Percentiles rank a stretch among this genome's conserved stretches.
Conservation (phyloP, 2,329 filamentous ascomycete genomes). For the Fusarium fujikuroi region DNA sequence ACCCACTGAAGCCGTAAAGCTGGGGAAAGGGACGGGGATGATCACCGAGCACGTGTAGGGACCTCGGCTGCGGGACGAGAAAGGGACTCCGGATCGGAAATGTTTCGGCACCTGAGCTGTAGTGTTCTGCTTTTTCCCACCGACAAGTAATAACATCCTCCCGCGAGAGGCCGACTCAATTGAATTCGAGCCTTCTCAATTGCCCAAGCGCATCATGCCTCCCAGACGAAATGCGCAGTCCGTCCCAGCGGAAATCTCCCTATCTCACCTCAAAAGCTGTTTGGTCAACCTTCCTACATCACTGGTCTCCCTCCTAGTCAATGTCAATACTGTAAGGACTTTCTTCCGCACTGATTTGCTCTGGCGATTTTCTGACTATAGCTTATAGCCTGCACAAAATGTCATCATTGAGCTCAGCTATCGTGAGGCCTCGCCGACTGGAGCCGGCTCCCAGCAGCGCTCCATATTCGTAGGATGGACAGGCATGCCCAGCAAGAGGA, state of each 20-base stretch:
- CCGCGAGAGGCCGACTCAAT: neutral
- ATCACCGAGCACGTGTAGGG: constrained; percentile 50
- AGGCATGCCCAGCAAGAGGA: constrained; percentile 94
- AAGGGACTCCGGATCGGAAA: constrained; percentile 34
- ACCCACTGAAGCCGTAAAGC: constrained; percentile 1
- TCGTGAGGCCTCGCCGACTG: constrained; percentile 61
- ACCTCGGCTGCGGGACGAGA: constrained; percentile 47
- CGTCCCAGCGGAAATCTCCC: constrained; percentile 82
- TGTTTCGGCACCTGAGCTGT: constrained; percentile 25
- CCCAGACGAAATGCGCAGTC: constrained; percentile 67
- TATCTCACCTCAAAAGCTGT: constrained; percentile 92
- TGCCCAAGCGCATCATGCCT: constrained; percentile 52
- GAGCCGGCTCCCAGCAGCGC: constrained; percentile 62
- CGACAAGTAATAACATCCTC: constrained; percentile 24
- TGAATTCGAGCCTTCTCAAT: neutral
- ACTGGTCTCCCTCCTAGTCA: constrained; percentile 85
- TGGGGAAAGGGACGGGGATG: constrained; percentile 40
- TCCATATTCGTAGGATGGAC: constrained; percentile 96
- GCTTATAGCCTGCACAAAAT: constrained; percentile 84
- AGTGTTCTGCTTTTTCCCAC: constrained; percentile 7
- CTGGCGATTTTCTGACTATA: constrained; percentile 13
- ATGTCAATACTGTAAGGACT: constrained; percentile 82
- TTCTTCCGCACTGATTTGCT: neutral
- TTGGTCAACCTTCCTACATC: constrained; percentile 90
- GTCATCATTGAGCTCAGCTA: constrained; percentile 92